phyloP scores from a whole-genome alignment of 495 filamentous ascomycete species.

The Cairneyella variabilis region DNA sequence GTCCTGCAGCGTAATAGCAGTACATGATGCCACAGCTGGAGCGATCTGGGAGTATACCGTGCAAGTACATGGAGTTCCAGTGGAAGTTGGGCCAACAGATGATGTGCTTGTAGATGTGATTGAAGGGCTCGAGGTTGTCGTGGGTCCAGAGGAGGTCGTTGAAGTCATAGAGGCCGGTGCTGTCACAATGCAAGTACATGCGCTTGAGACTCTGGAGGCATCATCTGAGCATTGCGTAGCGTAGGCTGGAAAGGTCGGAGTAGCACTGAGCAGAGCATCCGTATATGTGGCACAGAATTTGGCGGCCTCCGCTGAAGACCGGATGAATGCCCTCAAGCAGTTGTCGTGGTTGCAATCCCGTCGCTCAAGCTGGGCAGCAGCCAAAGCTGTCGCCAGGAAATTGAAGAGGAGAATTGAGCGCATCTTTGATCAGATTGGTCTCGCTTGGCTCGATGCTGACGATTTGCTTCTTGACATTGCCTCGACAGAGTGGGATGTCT shows the following conservation, averaged over 20 bases:
- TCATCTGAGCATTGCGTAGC: not conserved
- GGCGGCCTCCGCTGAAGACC: not conserved
- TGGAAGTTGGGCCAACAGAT: not conserved
- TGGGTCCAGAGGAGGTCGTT: not conserved
- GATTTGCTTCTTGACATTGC: too few relatives aligned
- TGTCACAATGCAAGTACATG: not conserved
- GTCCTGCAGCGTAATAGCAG: slow-evolving; percentile 35
- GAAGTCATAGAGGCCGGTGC: not conserved
- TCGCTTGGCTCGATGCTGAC: too few relatives aligned
- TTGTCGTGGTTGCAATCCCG: not conserved
- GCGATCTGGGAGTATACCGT: slow-evolving; percentile 36
- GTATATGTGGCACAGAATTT: slow-evolving; percentile 1
- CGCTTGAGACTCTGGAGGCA: not conserved
- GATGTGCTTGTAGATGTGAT: not conserved
- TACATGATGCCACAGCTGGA: slow-evolving; percentile 38
- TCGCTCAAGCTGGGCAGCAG: slow-evolving; percentile 1
- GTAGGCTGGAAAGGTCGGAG: not conserved
- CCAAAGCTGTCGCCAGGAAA: not conserved
- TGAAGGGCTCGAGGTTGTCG: not conserved
- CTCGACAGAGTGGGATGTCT: too few relatives aligned
- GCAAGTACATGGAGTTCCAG: slow-evolving; percentile 1
- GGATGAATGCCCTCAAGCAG: not conserved
- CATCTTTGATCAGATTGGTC: not conserved
- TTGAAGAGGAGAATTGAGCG: not conserved
- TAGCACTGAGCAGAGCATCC: not conserved